Evolutionary conservation across 768 basidiomycete species (phyloP).

Genomic region (Epithele typhae): DNA sequence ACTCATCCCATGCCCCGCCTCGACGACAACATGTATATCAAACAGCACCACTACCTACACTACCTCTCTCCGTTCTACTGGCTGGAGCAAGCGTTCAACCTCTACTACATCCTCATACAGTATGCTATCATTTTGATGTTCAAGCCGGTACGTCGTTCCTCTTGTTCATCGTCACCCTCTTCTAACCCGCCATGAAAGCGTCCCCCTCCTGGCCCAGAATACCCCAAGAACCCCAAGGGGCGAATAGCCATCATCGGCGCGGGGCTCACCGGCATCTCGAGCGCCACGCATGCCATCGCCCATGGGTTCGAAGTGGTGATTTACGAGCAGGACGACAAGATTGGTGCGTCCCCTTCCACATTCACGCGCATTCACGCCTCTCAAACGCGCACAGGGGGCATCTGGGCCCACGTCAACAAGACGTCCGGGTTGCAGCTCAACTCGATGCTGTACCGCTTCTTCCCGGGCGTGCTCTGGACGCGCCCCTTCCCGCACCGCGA

Average conservation of each 20-base stretch:
- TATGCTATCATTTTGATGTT: slow-evolving; percentile 34
- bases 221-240: slow-evolving; percentile 22
- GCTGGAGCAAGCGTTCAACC: slow-evolving; percentile 15
- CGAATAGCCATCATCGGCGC: slow-evolving; percentile 48
- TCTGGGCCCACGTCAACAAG: slow-evolving; percentile 49
- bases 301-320: slow-evolving; percentile 52
- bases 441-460: slow-evolving; percentile 48
- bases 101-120: slow-evolving; percentile 34
- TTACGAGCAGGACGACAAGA: slow-evolving; percentile 31
- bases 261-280: slow-evolving; percentile 49
- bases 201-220: slow-evolving; percentile 18
- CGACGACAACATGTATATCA: too few relatives aligned
- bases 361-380: too few relatives aligned
- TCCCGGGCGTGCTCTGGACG: slow-evolving; percentile 42
- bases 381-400: slow-evolving; percentile 39
- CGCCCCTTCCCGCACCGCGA: slow-evolving; percentile 43
- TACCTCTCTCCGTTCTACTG: slow-evolving; percentile 9
- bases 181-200: neutral
- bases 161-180: neutral
- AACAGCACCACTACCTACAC: too few relatives aligned
- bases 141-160: slow-evolving; percentile 29
- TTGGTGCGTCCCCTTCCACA: slow-evolving; percentile 24
- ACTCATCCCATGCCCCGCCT: too few relatives aligned
- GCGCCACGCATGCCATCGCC: slow-evolving; percentile 45
- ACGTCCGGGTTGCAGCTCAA: slow-evolving; percentile 49